Percentiles rank a stretch among this genome's conserved stretches.
phyloP scores from a whole-genome alignment of 2,329 filamentous ascomycete species.

The Tolypocladium pustulatum region DNA sequence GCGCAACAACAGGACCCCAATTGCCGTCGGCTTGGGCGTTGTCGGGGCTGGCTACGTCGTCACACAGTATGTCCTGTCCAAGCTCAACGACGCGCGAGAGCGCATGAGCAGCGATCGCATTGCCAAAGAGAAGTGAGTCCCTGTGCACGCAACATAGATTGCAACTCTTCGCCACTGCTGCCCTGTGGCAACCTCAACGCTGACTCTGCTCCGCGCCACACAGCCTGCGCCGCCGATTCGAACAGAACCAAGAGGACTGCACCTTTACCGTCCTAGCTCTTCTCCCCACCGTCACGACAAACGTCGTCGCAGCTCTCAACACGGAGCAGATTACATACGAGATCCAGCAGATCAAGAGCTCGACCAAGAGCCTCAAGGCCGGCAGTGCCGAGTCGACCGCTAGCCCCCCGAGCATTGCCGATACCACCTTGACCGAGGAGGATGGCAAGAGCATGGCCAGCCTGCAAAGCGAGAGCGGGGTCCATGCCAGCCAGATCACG shows the following conservation, averaged over 20 bases:
- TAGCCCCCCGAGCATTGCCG: constrained; percentile 48
- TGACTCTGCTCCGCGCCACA: background rate
- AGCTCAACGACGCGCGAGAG: constrained; percentile 87
- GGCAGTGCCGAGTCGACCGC: constrained; percentile 40
- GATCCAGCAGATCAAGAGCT: constrained; percentile 80
- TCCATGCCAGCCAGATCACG: constrained; percentile 70
- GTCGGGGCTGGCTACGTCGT: constrained; percentile 85
- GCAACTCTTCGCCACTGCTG: too few species aligned
- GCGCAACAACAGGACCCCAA: constrained; percentile 78
- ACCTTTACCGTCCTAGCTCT: constrained; percentile 96
- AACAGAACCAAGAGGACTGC: constrained; percentile 98
- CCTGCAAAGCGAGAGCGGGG: constrained; percentile 68
- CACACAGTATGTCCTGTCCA: constrained; percentile 83
- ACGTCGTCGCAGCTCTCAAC: constrained; percentile 77
- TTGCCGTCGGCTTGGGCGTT: constrained; percentile 80
- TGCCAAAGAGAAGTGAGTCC: constrained; percentile 85
- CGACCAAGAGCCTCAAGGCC: constrained; percentile 48
- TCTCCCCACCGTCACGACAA: constrained; percentile 81
- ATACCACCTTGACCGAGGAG: constrained; percentile 71
- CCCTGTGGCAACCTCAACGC: background rate
- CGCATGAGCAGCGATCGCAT: constrained; percentile 95
- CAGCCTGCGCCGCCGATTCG: constrained; percentile 88
- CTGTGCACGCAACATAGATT: too few species aligned
- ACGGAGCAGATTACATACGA: constrained; percentile 90
- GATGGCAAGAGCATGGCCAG: constrained; percentile 69